phyloP scores from a whole-genome alignment of 1,284 basidiomycete species.

The Baeospora myosura region DNA sequence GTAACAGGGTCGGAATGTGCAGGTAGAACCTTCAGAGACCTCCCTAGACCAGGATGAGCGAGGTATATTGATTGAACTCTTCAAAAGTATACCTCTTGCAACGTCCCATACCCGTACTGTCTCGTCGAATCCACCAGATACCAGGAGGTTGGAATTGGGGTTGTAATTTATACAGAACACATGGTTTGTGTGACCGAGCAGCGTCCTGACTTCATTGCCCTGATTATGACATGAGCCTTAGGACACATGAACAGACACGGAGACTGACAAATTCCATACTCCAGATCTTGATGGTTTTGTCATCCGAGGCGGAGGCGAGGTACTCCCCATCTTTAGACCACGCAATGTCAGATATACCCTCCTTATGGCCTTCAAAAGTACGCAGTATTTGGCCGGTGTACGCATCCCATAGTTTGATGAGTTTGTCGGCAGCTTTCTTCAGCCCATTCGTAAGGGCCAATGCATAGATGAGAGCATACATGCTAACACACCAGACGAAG shows the following conservation, averaged over 20 bases:
- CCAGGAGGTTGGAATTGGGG: conserved; percentile 81
- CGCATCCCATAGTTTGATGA: conserved; percentile 72
- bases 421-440: conserved; percentile 65
- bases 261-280: conserved; percentile 54
- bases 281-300: conserved; percentile 82
- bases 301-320: conserved; percentile 86
- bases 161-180: conserved; percentile 92
- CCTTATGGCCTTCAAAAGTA: conserved; percentile 64
- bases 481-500: conserved; percentile 59
- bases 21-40: conserved; percentile 73
- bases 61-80: conserved; percentile 10
- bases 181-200: conserved; percentile 86
- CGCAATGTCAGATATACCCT: conserved; percentile 84
- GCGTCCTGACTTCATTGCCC: conserved; percentile 52
- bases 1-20: conserved; percentile 98
- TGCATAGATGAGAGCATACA: conserved; percentile 16
- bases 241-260: not conserved
- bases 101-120: conserved; percentile 94
- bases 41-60: conserved; percentile 38
- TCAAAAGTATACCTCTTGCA: conserved; percentile 78
- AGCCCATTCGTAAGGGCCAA: conserved; percentile 11
- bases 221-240: conserved; percentile 21
- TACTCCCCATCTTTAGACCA: conserved; percentile 80
- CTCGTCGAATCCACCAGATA: conserved; percentile 92
- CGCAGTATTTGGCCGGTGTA: conserved; percentile 64